Evolutionary conservation across 257 asterid species (phyloP).

Genomic region (Linaria vulgaris): DNA sequence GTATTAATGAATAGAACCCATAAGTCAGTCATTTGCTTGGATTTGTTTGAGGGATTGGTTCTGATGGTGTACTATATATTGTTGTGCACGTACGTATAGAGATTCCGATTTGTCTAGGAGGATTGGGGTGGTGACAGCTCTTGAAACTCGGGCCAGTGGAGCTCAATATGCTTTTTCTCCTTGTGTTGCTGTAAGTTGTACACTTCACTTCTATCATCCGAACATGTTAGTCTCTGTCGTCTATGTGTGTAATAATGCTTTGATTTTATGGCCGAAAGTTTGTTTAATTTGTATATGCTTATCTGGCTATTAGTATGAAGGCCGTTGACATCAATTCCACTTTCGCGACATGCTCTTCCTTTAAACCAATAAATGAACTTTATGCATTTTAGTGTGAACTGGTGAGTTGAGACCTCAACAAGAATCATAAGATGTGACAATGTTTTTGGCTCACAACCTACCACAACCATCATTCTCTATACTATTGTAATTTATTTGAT

Average conservation of each 20-base stretch:
- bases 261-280: neutral
- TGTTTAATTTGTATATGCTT: neutral
- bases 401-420: neutral
- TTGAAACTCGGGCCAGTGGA: conserved; percentile 94
- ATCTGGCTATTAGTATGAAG: neutral
- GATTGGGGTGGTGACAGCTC: conserved; percentile 91
- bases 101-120: conserved; percentile 62
- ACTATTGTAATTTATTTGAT: too few species aligned
- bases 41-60: neutral
- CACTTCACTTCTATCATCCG: conserved; percentile 11
- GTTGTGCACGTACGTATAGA: conserved; percentile 31
- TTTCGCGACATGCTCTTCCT: conserved; percentile 1
- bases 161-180: conserved; percentile 93
- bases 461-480: too few species aligned
- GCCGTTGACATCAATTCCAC: neutral
- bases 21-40: neutral
- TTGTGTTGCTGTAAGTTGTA: conserved; percentile 89
- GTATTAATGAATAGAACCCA: neutral
- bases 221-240: neutral
- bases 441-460: too few species aligned
- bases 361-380: neutral
- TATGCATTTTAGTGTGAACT: neutral
- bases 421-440: neutral
- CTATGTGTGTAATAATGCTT: conserved; percentile 12
- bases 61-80: conserved; percentile 6